Conservation (phyloP, 805 yeast species). For the Teunomyces aglyptinius region DNA sequence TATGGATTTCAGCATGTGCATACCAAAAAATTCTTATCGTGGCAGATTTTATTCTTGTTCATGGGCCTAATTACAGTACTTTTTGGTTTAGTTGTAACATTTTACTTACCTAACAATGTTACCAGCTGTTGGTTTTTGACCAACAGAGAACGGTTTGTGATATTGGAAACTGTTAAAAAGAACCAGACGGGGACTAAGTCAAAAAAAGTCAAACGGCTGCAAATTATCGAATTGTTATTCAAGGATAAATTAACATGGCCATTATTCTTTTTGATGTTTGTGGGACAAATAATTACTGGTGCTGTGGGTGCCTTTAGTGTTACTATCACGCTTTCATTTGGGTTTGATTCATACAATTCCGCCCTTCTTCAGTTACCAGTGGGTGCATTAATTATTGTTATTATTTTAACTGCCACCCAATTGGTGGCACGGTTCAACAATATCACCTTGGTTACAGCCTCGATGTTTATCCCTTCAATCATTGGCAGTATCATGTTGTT, state of each 20-base stretch:
- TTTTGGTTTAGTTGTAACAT: constrained; percentile 46
- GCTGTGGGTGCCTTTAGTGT: constrained; percentile 53
- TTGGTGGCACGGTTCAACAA: constrained; percentile 27
- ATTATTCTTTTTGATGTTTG: constrained; percentile 43
- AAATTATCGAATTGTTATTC: constrained; percentile 45
- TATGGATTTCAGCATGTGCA: constrained; percentile 53
- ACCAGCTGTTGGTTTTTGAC: constrained; percentile 33
- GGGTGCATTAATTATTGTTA: constrained; percentile 28
- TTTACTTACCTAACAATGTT: constrained; percentile 52
- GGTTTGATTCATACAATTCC: constrained; percentile 43
- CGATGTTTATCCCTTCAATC: constrained; percentile 34
- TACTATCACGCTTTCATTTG: constrained; percentile 51
- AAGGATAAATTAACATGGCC: constrained; percentile 51
- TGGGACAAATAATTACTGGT: constrained; percentile 50
- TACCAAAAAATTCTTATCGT: constrained; percentile 41
- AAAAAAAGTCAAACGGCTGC: constrained; percentile 43
- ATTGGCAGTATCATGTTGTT: constrained; percentile 44
- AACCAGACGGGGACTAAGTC: constrained; percentile 55
- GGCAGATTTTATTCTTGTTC: constrained; percentile 60
- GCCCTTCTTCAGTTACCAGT: constrained; percentile 56
- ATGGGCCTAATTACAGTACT: constrained; percentile 53
- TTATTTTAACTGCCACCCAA: constrained; percentile 31
- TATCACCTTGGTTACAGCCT: constrained; percentile 20
- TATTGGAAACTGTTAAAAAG: constrained; percentile 44
- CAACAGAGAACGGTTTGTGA: constrained; percentile 39